Conservation (phyloP, 495 filamentous ascomycete genomes). For the Talaromyces stipitatus region DNA sequence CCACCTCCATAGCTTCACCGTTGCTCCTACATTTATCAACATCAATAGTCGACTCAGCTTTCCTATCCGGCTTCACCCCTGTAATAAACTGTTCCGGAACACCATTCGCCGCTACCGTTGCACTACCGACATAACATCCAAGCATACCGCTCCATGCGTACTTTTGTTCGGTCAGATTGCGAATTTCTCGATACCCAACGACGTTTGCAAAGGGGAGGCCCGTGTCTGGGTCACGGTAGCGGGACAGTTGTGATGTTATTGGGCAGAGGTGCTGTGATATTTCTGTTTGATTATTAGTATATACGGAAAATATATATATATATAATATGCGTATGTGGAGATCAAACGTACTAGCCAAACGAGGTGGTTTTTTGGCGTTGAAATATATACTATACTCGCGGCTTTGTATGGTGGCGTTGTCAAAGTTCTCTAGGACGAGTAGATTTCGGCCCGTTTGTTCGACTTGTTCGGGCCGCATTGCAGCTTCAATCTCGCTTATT, state of each 20-base stretch:
- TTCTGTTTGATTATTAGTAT: conserved; percentile 23
- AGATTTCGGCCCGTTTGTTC: conserved; percentile 45
- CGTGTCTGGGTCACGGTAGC: conserved; percentile 69
- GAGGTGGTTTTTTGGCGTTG: conserved; percentile 42
- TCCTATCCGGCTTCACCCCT: conserved; percentile 12
- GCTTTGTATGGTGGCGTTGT: conserved; percentile 41
- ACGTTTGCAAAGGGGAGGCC: conserved; percentile 67
- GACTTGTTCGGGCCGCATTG: conserved; percentile 30
- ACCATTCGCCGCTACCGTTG: conserved; percentile 52
- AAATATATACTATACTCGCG: conserved; percentile 45
- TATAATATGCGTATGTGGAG: conserved; percentile 7
- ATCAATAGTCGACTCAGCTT: background rate
- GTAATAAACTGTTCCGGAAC: conserved; percentile 61
- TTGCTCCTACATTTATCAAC: background rate
- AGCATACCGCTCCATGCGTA: conserved; percentile 71
- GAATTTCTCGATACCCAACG: conserved; percentile 66
- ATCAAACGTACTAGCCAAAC: conserved; percentile 37
- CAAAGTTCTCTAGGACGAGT: conserved; percentile 49
- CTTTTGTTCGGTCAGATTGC: conserved; percentile 46
- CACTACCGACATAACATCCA: conserved; percentile 64
- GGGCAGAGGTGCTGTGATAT: conserved; percentile 55
- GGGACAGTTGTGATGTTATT: conserved; percentile 72
- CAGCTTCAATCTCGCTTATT: conserved; percentile 2
- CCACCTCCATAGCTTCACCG: conserved; percentile 19
- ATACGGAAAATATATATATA: too few relatives aligned